These are phyloP conservation scores for Nemania serpens DNA, from an alignment of 2,329 filamentous ascomycete genomes.

Conservation along the genomic window DNA sequence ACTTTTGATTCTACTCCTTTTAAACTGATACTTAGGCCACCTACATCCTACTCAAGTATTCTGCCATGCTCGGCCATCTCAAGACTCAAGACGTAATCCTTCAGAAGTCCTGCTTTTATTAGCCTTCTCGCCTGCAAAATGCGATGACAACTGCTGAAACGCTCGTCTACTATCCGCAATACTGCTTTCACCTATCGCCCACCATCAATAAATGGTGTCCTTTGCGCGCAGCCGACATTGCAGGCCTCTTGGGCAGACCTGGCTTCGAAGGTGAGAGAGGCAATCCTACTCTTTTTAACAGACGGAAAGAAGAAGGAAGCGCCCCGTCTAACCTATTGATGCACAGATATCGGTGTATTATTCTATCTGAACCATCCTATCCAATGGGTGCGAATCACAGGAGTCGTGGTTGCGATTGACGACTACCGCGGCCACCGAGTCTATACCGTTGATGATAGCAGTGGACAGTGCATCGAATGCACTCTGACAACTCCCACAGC, in stretches of 20 bases:
- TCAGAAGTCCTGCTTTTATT: conserved; percentile 22
- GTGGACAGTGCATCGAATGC: conserved; percentile 62
- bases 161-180: conserved; percentile 57
- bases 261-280: conserved; percentile 58
- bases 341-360: conserved; percentile 59
- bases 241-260: conserved; percentile 50
- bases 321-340: not conserved
- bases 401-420: conserved; percentile 68
- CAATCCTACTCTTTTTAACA: not conserved
- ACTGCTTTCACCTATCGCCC: conserved; percentile 66
- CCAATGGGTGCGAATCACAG: conserved; percentile 73
- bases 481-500: conserved; percentile 36
- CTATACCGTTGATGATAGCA: conserved; percentile 69
- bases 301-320: too few relatives aligned
- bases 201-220: conserved; percentile 65
- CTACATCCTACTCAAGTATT: too few relatives aligned
- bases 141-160: conserved; percentile 51
- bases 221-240: conserved; percentile 56
- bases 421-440: conserved; percentile 53
- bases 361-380: conserved; percentile 78
- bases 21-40: too few relatives aligned
- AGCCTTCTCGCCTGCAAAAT: conserved; percentile 33
- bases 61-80: not conserved
- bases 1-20: too few relatives aligned
- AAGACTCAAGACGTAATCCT: conserved; percentile 15